Conservation (phyloP, 1,284 basidiomycete genomes). For the Pseudozyma pruni region DNA sequence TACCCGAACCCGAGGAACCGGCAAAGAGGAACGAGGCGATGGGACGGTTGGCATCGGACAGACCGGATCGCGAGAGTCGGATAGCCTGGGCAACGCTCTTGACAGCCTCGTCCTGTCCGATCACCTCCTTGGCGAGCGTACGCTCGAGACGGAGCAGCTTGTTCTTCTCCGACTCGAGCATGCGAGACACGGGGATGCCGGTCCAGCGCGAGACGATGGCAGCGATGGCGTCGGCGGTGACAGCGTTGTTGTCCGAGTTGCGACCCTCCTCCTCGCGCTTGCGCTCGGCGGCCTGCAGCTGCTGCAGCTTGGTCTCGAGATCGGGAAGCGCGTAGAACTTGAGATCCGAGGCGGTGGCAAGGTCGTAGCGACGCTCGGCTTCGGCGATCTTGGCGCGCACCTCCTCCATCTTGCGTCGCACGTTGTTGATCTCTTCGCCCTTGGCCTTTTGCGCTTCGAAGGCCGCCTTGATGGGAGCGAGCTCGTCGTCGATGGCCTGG, state of each 20-base stretch:
- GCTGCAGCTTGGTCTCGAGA: conserved; percentile 77
- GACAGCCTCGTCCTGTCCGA: conserved; percentile 74
- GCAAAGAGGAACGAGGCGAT: conserved; percentile 72
- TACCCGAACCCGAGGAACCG: conserved; percentile 71
- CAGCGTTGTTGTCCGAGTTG: conserved; percentile 53
- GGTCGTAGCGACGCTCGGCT: conserved; percentile 82
- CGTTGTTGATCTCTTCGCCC: conserved; percentile 83
- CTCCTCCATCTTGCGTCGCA: conserved; percentile 88
- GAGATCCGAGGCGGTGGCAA: conserved; percentile 76
- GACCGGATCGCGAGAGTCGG: conserved; percentile 73
- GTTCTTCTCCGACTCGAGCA: conserved; percentile 65
- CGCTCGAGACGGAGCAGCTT: conserved; percentile 64
- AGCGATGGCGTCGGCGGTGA: conserved; percentile 70
- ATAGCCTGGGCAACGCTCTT: conserved; percentile 73
- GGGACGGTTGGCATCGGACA: conserved; percentile 72
- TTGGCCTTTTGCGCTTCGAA: conserved; percentile 90
- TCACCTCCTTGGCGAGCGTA: conserved; percentile 67
- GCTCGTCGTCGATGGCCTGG: conserved; percentile 85
- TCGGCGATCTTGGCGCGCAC: conserved; percentile 92
- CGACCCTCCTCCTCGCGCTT: conserved; percentile 67
- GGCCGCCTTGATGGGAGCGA: conserved; percentile 86
- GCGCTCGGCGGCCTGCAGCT: conserved; percentile 71
- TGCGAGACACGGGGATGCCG: conserved; percentile 69
- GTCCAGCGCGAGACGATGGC: conserved; percentile 73
- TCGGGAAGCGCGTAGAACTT: conserved; percentile 92